These are phyloP conservation scores for Solanum hybrid DNA, from an alignment of 305 asterid genomes.

Conservation along the genomic window DNA sequence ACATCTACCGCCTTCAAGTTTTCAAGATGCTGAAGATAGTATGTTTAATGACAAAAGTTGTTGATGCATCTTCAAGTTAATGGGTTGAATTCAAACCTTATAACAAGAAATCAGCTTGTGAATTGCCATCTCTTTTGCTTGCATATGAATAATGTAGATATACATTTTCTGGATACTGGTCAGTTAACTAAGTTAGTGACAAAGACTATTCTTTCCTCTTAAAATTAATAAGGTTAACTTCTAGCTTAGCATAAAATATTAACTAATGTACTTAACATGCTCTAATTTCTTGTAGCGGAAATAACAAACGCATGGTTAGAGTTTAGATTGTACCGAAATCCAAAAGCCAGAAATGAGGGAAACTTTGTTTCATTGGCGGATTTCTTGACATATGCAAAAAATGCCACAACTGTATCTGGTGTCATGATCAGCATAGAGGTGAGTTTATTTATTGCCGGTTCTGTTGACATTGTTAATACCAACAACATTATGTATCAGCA, in stretches of 20 bases:
- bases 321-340: constrained; percentile 47
- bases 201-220: neutral
- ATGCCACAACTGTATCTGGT: constrained; percentile 62
- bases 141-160: neutral
- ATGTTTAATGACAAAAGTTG: neutral
- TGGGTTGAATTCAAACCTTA: neutral
- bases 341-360: constrained; percentile 38
- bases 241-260: neutral
- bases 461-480: neutral
- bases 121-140: neutral
- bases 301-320: constrained; percentile 37
- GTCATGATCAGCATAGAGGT: constrained; percentile 76
- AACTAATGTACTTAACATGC: neutral
- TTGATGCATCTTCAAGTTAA: neutral
- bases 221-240: neutral
- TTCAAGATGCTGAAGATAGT: neutral
- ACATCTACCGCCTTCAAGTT: neutral
- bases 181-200: neutral
- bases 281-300: constrained; percentile 46
- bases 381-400: constrained; percentile 53
- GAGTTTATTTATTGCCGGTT: constrained; percentile 15
- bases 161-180: neutral
- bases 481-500: neutral
- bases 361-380: constrained; percentile 43
- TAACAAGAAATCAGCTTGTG: neutral